Evolutionary conservation across 2,329 filamentous ascomycete genomes (phyloP).

Genomic region (Arthrinium phaeospermum): DNA sequence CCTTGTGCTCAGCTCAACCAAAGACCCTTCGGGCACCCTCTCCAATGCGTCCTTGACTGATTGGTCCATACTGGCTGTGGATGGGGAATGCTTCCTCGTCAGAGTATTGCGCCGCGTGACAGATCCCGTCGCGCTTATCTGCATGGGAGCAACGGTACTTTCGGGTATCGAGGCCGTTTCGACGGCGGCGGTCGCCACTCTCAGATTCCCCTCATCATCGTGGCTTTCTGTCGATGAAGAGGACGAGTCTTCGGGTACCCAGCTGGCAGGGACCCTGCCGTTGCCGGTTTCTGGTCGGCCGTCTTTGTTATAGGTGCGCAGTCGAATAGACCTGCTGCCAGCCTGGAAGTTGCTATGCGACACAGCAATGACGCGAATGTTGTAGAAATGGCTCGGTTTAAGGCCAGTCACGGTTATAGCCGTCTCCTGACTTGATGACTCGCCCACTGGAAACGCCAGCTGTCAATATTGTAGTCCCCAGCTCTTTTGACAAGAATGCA

Average conservation of each 20-base stretch:
- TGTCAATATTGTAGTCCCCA: slow-evolving; percentile 26
- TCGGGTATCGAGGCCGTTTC: slow-evolving; percentile 69
- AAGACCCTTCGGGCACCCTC: slow-evolving; percentile 66
- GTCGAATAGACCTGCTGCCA: slow-evolving; percentile 81
- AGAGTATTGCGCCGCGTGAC: slow-evolving; percentile 67
- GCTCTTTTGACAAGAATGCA: neutral
- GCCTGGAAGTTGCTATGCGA: slow-evolving; percentile 93
- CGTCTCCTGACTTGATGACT: slow-evolving; percentile 79
- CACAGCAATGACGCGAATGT: slow-evolving; percentile 89
- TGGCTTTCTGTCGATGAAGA: slow-evolving; percentile 48
- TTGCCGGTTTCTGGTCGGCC: slow-evolving; percentile 66
- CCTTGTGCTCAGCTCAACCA: slow-evolving; percentile 80
- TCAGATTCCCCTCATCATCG: slow-evolving; percentile 56
- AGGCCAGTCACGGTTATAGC: slow-evolving; percentile 92
- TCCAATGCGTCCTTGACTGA: slow-evolving; percentile 49
- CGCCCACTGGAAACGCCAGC: slow-evolving; percentile 67
- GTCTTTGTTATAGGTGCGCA: slow-evolving; percentile 75
- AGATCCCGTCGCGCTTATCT: slow-evolving; percentile 55
- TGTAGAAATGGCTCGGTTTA: slow-evolving; percentile 87
- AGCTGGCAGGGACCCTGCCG: slow-evolving; percentile 61
- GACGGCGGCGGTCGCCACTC: slow-evolving; percentile 58
- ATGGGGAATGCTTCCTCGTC: slow-evolving; percentile 79
- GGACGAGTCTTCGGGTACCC: slow-evolving; percentile 57
- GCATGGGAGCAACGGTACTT: slow-evolving; percentile 62
- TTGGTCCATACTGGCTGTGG: slow-evolving; percentile 63